phyloP scores from a whole-genome alignment of 139 green algal species.

The Chlamydomonas applanata region DNA sequence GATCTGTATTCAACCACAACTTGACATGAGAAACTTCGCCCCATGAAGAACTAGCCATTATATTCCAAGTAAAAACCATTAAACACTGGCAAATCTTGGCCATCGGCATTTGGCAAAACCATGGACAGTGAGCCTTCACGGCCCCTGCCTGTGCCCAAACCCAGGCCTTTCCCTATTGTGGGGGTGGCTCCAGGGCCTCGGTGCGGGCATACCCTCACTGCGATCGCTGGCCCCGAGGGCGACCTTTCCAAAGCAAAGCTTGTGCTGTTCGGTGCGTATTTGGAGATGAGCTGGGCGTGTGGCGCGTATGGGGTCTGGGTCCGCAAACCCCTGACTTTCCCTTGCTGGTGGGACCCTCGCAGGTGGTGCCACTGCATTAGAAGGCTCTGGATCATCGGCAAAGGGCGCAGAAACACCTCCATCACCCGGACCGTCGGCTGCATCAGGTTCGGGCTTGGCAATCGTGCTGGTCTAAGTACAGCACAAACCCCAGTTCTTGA shows the following conservation, averaged over 20 bases:
- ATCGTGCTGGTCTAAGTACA: no score
- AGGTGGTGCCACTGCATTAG: constrained; percentile 91
- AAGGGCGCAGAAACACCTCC: constrained; percentile 37
- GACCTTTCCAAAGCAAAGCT: constrained; percentile 73
- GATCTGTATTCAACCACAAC: no score
- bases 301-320: background rate
- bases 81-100: no score
- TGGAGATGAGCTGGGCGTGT: no score
- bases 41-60: no score
- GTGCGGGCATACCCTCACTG: constrained; percentile 93
- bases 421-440: constrained; percentile 27
- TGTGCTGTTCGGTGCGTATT: constrained; percentile 81
- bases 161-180: constrained; percentile 51
- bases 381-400: constrained; percentile 62
- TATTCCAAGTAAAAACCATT: no score
- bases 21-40: no score
- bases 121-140: background rate
- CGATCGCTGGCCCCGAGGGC: constrained; percentile 70
- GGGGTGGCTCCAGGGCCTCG: constrained; percentile 62
- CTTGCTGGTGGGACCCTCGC: background rate
- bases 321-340: no score
- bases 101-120: background rate
- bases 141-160: constrained; percentile 27
- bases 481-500: background rate
- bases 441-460: constrained; percentile 15